phyloP scores from a whole-genome alignment of 108 stramenopile species.

The Aurantiochytrium sp. region DNA sequence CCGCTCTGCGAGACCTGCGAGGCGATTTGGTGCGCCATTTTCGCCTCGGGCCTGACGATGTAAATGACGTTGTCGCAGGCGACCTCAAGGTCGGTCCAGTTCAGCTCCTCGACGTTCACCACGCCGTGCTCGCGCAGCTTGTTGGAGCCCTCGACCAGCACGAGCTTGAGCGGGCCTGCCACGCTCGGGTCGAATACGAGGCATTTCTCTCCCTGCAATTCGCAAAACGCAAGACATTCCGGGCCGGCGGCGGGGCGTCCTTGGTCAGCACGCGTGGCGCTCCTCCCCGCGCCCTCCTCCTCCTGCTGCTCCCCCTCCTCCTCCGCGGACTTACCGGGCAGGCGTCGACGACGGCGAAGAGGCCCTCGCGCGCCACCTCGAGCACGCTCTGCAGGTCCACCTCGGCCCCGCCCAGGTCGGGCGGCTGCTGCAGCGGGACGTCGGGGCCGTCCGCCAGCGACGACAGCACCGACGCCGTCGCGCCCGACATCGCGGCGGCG shows the following conservation, averaged over 20 bases:
- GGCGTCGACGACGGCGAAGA: not conserved
- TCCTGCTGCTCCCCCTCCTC: too few species aligned
- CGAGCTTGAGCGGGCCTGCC: constrained; percentile 27
- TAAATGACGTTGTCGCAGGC: not conserved
- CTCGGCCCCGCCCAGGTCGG: not conserved
- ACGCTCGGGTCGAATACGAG: constrained; percentile 14
- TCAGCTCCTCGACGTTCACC: constrained; percentile 22
- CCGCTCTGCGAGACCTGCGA: not conserved
- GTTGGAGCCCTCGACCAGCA: not conserved
- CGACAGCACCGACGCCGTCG: not conserved
- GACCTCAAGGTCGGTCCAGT: constrained; percentile 25
- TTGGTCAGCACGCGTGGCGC: too few species aligned
- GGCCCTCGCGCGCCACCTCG: not conserved
- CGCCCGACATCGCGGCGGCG: not conserved
- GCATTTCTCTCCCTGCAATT: not conserved
- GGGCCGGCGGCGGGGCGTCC: too few species aligned
- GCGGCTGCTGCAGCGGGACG: not conserved
- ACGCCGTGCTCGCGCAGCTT: constrained; percentile 9
- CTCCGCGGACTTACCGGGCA: not conserved
- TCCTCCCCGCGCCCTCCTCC: too few species aligned
- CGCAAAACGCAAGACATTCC: not conserved
- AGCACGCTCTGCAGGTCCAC: constrained; percentile 7
- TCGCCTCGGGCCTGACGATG: not conserved
- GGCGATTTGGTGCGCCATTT: not conserved
- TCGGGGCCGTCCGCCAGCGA: not conserved